Percentiles rank a stretch among this genome's conserved stretches.
These are phyloP conservation scores for Curvularia sp. DNA, from an alignment of 2,329 filamentous ascomycete genomes.

Conservation along the genomic window DNA sequence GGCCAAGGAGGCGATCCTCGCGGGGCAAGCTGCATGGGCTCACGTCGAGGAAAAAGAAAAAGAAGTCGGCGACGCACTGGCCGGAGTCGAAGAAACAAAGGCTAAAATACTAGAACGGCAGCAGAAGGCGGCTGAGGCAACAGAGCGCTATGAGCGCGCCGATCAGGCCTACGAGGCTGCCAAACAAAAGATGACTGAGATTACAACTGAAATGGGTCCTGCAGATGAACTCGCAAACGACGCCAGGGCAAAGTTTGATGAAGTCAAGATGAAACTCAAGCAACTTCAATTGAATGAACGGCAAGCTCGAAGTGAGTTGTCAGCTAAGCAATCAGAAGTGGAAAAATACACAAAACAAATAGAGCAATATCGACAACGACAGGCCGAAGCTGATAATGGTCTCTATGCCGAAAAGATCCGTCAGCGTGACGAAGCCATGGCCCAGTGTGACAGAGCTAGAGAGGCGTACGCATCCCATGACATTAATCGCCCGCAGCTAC, in stretches of 20 bases:
- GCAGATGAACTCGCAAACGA: conserved; percentile 58
- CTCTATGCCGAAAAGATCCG: conserved; percentile 67
- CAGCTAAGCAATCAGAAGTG: conserved; percentile 57
- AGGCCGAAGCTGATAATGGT: conserved; percentile 71
- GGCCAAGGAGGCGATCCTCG: conserved; percentile 64
- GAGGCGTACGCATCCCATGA: conserved; percentile 54
- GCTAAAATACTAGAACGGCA: conserved; percentile 60
- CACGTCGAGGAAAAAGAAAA: conserved; percentile 81
- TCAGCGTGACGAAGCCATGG: conserved; percentile 66
- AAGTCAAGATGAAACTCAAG: conserved; percentile 62
- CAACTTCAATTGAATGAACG: conserved; percentile 67
- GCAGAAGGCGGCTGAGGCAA: conserved; percentile 54
- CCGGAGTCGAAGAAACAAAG: conserved; percentile 45
- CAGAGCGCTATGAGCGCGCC: conserved; percentile 54
- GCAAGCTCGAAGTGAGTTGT: conserved; percentile 67
- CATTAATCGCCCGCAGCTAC: conserved; percentile 44
- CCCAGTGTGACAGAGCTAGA: conserved; percentile 57
- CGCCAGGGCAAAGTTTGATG: conserved; percentile 62
- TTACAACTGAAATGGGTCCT: conserved; percentile 50
- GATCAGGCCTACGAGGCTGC: conserved; percentile 52
- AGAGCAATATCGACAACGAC: conserved; percentile 63
- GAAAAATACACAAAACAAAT: conserved; percentile 56
- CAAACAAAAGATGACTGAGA: conserved; percentile 42
- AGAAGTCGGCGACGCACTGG: conserved; percentile 37
- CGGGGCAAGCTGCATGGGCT: conserved; percentile 80